A percentile compares a stretch with the other conserved stretches of the same genome.
phyloP scores from a whole-genome alignment of 768 basidiomycete genomes.

The Termitomyces sp. region DNA sequence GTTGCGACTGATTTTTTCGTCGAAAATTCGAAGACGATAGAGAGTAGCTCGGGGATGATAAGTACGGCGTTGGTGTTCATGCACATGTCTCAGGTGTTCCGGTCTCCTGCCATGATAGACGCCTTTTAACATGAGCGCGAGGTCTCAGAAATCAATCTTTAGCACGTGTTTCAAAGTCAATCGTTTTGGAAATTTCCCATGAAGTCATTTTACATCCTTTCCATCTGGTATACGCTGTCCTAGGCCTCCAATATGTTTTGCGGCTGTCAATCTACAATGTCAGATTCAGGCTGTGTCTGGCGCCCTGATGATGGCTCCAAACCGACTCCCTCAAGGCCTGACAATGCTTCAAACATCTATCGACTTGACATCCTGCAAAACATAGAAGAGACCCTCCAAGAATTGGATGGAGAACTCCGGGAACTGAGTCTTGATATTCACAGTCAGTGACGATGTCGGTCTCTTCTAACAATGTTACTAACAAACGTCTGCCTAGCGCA shows the following conservation, averaged over 20 bases:
- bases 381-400: conserved; percentile 50
- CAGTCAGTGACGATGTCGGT: conserved; percentile 29
- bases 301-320: conserved; percentile 29
- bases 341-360: conserved; percentile 31
- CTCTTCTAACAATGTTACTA: not conserved
- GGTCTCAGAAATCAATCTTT: too few species aligned
- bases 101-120: too few species aligned
- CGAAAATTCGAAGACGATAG: too few species aligned
- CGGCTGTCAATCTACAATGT: conserved; percentile 6
- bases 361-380: conserved; percentile 52
- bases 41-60: too few species aligned
- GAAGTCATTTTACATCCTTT: not conserved
- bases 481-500: conserved; percentile 36
- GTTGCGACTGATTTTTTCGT: too few species aligned
- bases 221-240: not conserved
- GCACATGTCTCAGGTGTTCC: too few species aligned
- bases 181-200: not conserved
- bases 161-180: too few species aligned
- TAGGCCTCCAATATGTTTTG: conserved; percentile 1
- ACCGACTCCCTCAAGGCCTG: conserved; percentile 25
- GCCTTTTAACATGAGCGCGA: too few species aligned
- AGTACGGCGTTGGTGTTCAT: too few species aligned
- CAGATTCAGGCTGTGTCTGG: conserved; percentile 29
- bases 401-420: conserved; percentile 49
- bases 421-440: conserved; percentile 68